Evolutionary conservation across 129 eudicot species (phyloP), one percentile per base, ranked within the genome.

Genomic region (Helianthus tuberosus): DNA sequence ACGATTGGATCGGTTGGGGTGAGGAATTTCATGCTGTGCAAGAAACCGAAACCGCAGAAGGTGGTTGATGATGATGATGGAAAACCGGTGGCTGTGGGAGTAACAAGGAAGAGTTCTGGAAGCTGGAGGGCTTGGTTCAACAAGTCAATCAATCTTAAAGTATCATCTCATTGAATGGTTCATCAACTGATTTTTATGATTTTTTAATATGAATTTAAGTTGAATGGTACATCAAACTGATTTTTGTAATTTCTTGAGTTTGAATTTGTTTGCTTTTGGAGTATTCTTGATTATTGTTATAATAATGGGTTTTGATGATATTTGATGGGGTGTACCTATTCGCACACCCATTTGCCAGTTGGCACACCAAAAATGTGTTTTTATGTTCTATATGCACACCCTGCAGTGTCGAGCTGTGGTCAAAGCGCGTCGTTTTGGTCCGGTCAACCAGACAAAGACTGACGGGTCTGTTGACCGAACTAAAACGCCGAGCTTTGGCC

Each of bases 111-210:
- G 84, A 68, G 87, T 10, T 73, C 80, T 16, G 80, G 87, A 9
- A 84, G 81, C 71, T 90, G 91, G 91, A 90, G 84, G 88, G 68
- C 91, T 3, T 88, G 96, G 96, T 83, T 90, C 27, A 87, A 90
- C 62, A 87, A 85, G 55, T 87, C 96, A 38, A 86, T 88, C 73
- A 85, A 76, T 68, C 82, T 79, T 5, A 90, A 90, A 78, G 81
- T 90, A 47, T 84, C 89, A 38, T 89, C 96, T 66, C 96, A 89
- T 60, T 89, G 81, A 89, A 59, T 68, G 50, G 52, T 4, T 2
- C 13, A 13, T 29, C 29, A 66, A 54, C 35, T 9, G 11, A 66
- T 44, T 36, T n/a, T 69, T 6, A 63, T 76, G 41, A 59, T 11
- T 11, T 58, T 10, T 27, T 2, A 54, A 53, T 32, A 32, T 32